Evolutionary conservation across 192 early-diverging fungal genomes (phyloP).

Genomic region (Backusella parvicylindrica): DNA sequence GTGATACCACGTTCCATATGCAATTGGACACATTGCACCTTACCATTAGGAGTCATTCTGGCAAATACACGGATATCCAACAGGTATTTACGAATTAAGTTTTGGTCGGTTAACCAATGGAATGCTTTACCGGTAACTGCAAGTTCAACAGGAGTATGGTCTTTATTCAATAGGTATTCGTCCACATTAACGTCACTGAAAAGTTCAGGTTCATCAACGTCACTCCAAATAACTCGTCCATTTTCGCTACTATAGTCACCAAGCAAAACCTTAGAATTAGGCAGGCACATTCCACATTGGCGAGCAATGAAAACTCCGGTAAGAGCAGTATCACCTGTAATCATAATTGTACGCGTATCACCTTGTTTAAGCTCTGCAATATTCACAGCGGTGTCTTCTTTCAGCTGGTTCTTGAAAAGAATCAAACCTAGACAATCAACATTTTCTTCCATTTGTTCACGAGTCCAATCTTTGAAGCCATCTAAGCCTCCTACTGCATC

Average conservation of each 20-base stretch:
- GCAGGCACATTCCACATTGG: slow-evolving; percentile 43
- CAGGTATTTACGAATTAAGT: slow-evolving; percentile 47
- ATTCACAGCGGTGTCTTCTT: slow-evolving; percentile 63
- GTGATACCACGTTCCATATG: slow-evolving; percentile 74
- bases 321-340: slow-evolving; percentile 76
- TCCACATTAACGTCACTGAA: slow-evolving; percentile 34
- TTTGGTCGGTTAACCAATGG: slow-evolving; percentile 41
- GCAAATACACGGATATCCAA: slow-evolving; percentile 73
- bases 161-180: slow-evolving; percentile 22
- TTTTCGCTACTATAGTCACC: slow-evolving; percentile 45
- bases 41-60: slow-evolving; percentile 74
- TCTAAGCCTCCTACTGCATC: slow-evolving; percentile 31
- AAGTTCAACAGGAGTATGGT: slow-evolving; percentile 53
- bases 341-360: slow-evolving; percentile 71
- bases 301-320: slow-evolving; percentile 74
- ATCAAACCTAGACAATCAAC: slow-evolving; percentile 57
- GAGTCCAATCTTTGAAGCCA: slow-evolving; percentile 34
- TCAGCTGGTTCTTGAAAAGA: slow-evolving; percentile 75
- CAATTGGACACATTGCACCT: slow-evolving; percentile 66
- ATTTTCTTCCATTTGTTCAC: slow-evolving; percentile 59
- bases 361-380: slow-evolving; percentile 67
- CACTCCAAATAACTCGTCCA: slow-evolving; percentile 48
- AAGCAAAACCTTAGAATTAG: slow-evolving; percentile 37
- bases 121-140: slow-evolving; percentile 73
- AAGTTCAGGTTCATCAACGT: slow-evolving; percentile 49